These are phyloP conservation scores for Trichosporon sp. DNA, from an alignment of 1,284 basidiomycete genomes.

Conservation along the genomic window DNA sequence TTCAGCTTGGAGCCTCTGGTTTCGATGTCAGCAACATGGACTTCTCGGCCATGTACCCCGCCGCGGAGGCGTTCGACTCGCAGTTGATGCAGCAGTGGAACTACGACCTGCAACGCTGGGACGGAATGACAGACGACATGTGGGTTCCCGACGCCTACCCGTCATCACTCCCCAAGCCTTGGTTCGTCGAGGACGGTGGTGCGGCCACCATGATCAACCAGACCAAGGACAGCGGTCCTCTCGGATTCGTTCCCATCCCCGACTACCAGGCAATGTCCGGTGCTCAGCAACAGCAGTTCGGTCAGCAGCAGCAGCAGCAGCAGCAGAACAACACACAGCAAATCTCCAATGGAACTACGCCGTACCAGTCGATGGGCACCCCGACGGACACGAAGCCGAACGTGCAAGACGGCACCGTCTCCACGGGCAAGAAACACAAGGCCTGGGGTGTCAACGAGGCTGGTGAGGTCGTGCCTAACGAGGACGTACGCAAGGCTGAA, in stretches of 20 bases:
- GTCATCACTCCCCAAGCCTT: conserved; percentile 40
- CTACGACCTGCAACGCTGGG: conserved; percentile 14
- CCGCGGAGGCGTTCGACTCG: neutral
- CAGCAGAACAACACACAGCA: neutral
- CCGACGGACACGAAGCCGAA: neutral
- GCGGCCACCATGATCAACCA: neutral
- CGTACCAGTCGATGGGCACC: neutral
- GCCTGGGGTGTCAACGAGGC: conserved; percentile 49
- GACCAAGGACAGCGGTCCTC: neutral
- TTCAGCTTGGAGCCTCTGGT: neutral
- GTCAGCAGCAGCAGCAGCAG: neutral
- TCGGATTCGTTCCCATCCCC: neutral
- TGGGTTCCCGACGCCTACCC: conserved; percentile 45
- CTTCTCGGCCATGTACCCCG: neutral
- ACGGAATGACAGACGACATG: conserved; percentile 32
- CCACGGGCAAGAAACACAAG: conserved; percentile 28
- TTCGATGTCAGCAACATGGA: conserved; percentile 4
- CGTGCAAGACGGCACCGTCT: neutral
- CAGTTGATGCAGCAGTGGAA: conserved; percentile 9
- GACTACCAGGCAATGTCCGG: neutral
- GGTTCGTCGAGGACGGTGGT: conserved; percentile 40
- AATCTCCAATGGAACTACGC: neutral
- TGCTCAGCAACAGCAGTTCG: neutral
- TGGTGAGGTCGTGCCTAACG: conserved; percentile 18
- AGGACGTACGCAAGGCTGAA: conserved; percentile 11